These are phyloP conservation scores for Barnettozyma botsteinii DNA, from an alignment of 805 yeast genomes.

Conservation along the genomic window DNA sequence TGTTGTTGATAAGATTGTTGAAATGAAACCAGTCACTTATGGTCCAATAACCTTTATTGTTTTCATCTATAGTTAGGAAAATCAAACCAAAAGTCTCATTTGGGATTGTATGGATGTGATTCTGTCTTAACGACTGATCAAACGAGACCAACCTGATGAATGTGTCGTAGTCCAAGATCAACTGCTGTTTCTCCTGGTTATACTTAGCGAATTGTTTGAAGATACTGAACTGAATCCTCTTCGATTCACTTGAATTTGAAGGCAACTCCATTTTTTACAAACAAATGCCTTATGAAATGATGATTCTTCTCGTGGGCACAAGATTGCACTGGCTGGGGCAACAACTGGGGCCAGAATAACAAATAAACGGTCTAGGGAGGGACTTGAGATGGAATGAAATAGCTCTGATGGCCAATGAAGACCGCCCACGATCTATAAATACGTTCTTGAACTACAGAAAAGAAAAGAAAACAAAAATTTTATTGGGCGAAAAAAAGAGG, in stretches of 20 bases:
- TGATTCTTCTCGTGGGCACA: too few species aligned
- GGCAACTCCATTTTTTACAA: constrained; percentile 31
- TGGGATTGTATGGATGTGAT: constrained; percentile 38
- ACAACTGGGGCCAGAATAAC: too few species aligned
- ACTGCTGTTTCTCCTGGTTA: constrained; percentile 28
- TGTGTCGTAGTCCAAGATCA: constrained; percentile 30
- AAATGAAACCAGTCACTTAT: constrained; percentile 71
- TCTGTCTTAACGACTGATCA: constrained; percentile 37
- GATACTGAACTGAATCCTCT: constrained; percentile 35
- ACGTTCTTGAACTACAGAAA: neutral
- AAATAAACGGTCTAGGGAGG: too few species aligned
- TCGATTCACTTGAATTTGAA: constrained; percentile 32
- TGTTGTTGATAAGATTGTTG: constrained; percentile 47
- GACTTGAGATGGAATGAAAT: too few species aligned
- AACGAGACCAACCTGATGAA: constrained; percentile 32
- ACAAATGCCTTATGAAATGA: too few species aligned
- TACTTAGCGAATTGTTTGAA: constrained; percentile 38
- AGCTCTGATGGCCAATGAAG: neutral
- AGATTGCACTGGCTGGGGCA: too few species aligned
- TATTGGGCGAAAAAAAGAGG: neutral
- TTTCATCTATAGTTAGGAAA: constrained; percentile 74
- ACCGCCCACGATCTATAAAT: too few species aligned
- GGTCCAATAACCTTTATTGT: constrained; percentile 60
- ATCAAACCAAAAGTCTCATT: constrained; percentile 62
- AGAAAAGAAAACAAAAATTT: constrained; percentile 1